phyloP scores from a whole-genome alignment of 2,329 filamentous ascomycete genomes.

The Leptographium radiaticola region DNA sequence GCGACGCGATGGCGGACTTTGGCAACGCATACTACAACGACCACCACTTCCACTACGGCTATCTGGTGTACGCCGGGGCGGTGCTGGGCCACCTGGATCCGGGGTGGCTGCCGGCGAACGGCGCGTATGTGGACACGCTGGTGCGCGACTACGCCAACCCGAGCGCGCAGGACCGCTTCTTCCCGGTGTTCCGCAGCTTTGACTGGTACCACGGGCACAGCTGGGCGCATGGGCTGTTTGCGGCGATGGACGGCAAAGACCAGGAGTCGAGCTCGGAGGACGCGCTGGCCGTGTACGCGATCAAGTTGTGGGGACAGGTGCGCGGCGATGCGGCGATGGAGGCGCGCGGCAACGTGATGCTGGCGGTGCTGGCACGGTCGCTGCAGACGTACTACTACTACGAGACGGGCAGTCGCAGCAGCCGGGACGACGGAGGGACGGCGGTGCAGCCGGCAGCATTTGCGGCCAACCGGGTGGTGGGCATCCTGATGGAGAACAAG shows the following conservation, averaged over 20 bases:
- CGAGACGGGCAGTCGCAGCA: not conserved
- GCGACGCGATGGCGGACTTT: slow-evolving; percentile 64
- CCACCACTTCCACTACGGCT: slow-evolving; percentile 69
- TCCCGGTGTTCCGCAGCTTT: slow-evolving; percentile 72
- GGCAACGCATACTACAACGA: slow-evolving; percentile 81
- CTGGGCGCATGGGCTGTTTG: slow-evolving; percentile 74
- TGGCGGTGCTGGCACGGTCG: slow-evolving; percentile 62
- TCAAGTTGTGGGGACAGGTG: slow-evolving; percentile 88
- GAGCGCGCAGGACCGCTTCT: slow-evolving; percentile 53
- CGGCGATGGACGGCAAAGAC: slow-evolving; percentile 61
- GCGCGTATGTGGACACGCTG: slow-evolving; percentile 68
- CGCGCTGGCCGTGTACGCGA: slow-evolving; percentile 69
- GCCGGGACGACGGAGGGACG: slow-evolving; percentile 42
- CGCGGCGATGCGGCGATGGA: slow-evolving; percentile 69
- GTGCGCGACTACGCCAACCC: slow-evolving; percentile 77
- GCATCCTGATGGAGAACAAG: slow-evolving; percentile 86
- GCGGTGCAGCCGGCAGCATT: slow-evolving; percentile 58
- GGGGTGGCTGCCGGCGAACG: slow-evolving; percentile 58
- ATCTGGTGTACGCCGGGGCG: slow-evolving; percentile 78
- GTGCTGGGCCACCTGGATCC: slow-evolving; percentile 71
- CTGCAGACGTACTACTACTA: slow-evolving; percentile 70
- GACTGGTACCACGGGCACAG: slow-evolving; percentile 94
- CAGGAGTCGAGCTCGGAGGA: slow-evolving; percentile 88
- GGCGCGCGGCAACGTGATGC: slow-evolving; percentile 68
- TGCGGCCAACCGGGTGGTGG: slow-evolving; percentile 61